Evolutionary conservation across 352 stramenopile species (phyloP).

Genomic region (Globisporangium rhizosaccharum): DNA sequence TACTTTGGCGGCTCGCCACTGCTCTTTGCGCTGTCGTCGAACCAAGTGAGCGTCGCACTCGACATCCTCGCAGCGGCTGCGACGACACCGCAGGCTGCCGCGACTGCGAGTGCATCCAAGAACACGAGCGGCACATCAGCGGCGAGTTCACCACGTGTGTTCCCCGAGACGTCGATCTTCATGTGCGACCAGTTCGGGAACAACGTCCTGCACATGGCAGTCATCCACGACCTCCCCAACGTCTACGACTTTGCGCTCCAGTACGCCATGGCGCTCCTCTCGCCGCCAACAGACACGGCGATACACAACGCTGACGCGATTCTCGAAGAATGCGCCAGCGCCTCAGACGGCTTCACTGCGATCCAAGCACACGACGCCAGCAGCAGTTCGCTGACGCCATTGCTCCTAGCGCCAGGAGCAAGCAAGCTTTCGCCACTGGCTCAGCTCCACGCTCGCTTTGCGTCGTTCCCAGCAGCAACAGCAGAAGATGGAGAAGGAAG

Average conservation of each 20-base stretch:
- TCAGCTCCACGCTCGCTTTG: slow-evolving; percentile 1
- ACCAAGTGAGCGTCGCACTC: slow-evolving; percentile 42
- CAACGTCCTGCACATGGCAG: slow-evolving; percentile 53
- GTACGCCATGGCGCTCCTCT: slow-evolving; percentile 36
- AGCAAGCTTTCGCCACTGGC: background rate
- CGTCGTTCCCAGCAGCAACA: background rate
- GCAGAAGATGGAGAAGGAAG: background rate
- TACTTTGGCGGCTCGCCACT: slow-evolving; percentile 61
- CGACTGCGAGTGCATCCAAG: background rate
- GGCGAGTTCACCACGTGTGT: slow-evolving; percentile 1
- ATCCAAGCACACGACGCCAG: no score
- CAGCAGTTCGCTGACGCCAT: no score
- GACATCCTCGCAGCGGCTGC: slow-evolving; percentile 28
- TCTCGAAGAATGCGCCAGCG: slow-evolving; percentile 9
- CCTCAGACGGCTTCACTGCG: background rate
- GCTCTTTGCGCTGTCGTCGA: slow-evolving; percentile 50
- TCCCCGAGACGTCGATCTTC: slow-evolving; percentile 33
- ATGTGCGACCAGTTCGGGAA: slow-evolving; percentile 51
- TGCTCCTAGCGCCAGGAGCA: background rate
- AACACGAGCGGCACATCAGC: slow-evolving; percentile 3
- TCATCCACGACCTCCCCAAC: slow-evolving; percentile 46
- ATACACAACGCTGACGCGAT: slow-evolving; percentile 1
- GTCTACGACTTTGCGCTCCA: slow-evolving; percentile 56
- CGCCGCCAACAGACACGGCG: background rate
- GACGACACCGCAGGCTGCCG: no score